Base-by-base conservation (phyloP, 768 basidiomycete genomes). In the Boletellus sp. region DNA sequence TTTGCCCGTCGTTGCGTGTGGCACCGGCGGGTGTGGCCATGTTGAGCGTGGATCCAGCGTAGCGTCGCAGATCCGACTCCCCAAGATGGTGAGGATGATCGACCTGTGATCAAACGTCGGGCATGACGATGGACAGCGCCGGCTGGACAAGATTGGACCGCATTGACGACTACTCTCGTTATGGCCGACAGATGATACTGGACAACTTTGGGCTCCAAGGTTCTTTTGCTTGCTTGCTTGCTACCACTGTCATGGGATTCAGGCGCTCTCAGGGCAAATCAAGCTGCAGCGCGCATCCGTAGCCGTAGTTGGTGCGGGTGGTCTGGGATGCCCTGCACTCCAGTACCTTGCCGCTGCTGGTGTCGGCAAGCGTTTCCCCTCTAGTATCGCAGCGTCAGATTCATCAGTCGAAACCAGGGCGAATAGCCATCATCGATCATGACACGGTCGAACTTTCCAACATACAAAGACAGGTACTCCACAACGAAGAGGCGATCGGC, bases 151-250 rank as follows among this genome's bases (percentile, higher is more conserved):
- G 54, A 52, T 51, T 73, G 53, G 70, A 77, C 24, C 70, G 72
- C 28, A 63, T 84, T 35, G 72, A 78, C 45, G 94, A 97, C 58
- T 97, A 95, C 66, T 73, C 76, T 59, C 78, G 94, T 49, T 98
- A 97, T 82, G 94, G 95, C 38, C 77, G 96, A 47, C 95, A 99
- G 65, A 95, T 99, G 94, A 92, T 97, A 50, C 71, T 96, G 47
- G 83, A 90, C 50, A 86, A 84, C 16, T 86, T 96, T 63, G 94
- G 94, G 9, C 75, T 97, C 2, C 75, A 81, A 70, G 94, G 94
- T 87, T 70, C 51, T 17, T n/a, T n/a, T 28, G 8, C 1, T 35
- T 32, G 4, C 22, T 31, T 37, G 26, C 31, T 42, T 44, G 32
- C 39, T 32, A 23, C 43, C 34, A 12, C 24, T 28, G 39, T 19